Evolutionary conservation across 73 alveolate species (phyloP).

Genomic region (Diophrys sp.): DNA sequence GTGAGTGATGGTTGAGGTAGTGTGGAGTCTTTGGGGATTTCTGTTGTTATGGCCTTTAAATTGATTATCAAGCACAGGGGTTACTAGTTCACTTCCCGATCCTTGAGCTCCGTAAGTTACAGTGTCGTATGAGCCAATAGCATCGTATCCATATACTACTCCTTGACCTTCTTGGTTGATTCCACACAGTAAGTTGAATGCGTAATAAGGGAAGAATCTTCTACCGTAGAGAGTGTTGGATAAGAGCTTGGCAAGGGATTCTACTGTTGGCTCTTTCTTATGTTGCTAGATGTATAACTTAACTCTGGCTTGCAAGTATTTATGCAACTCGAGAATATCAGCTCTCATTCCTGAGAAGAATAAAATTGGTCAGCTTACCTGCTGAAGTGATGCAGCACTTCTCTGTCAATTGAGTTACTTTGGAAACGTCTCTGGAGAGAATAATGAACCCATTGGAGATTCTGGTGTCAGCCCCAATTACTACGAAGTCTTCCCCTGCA

Average conservation of each 20-base stretch:
- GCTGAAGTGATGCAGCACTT: slow-evolving; percentile 75
- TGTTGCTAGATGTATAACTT: slow-evolving; percentile 64
- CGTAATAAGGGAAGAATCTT: slow-evolving; percentile 95
- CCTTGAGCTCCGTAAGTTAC: slow-evolving; percentile 93
- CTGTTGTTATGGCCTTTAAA: slow-evolving; percentile 58
- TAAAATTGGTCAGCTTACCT: slow-evolving; percentile 20
- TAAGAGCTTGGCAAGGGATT: slow-evolving; percentile 68
- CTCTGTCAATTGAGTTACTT: slow-evolving; percentile 72
- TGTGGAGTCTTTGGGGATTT: slow-evolving; percentile 14
- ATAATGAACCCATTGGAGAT: slow-evolving; percentile 84
- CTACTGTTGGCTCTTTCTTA: slow-evolving; percentile 70
- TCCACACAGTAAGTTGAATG: slow-evolving; percentile 91
- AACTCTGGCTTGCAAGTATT: slow-evolving; percentile 63
- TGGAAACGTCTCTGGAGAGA: slow-evolving; percentile 84
- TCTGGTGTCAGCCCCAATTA: slow-evolving; percentile 91
- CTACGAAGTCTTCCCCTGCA: slow-evolving; percentile 88
- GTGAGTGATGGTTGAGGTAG: no score
- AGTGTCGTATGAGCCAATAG: slow-evolving; percentile 90
- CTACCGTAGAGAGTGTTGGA: slow-evolving; percentile 81
- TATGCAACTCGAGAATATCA: slow-evolving; percentile 73
- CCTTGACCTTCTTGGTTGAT: slow-evolving; percentile 79
- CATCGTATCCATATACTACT: slow-evolving; percentile 91
- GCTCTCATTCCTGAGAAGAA: slow-evolving; percentile 83
- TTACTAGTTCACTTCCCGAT: slow-evolving; percentile 80
- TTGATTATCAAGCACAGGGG: slow-evolving; percentile 87